Base-by-base conservation (phyloP, 352 stramenopile species). In the Globisporangium lucens region DNA sequence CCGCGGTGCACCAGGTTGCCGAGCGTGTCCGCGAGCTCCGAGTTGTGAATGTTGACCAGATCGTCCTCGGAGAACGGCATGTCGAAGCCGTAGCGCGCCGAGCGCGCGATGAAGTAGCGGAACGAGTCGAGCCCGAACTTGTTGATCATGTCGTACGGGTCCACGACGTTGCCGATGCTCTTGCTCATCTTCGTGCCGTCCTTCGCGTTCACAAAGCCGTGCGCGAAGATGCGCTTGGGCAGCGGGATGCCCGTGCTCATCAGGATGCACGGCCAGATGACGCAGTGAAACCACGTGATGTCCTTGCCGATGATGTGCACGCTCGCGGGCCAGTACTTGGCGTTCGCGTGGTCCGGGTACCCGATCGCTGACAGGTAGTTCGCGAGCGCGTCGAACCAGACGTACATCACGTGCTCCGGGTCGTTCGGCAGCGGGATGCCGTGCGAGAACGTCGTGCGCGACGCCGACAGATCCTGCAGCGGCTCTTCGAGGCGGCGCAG, bases 181-280 rank as follows among this genome's bases (percentile, higher is more conserved):
- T 99, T 99, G 70, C 91, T 99, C 81, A 99, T 99, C 85, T 99
- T 99, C 66, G 97, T 94, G 29, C 97, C 96, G 69, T 99, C 96
- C 75, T 98, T 98, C 22, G 97, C 99, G 75, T 95, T 95, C 80
- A 98, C 98, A 80, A 98, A 99, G 56, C 96, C 97, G 78, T 99
- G 98, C 8, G 97, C 97, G 75, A 99, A 98, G 56, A 99, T 83
- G 24, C 89, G 82, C 76, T 97, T 94, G 2, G 97, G 97, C 61
- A 98, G 76, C 30, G 95, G 90, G 43, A 99, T 83, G 30, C 84
- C 97, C 35, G 95, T 93, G 64, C 90, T 98, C 94, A 99, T 99
- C 57, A 99, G 83, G 46, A 99, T 99, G 80, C 95, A 99, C n/a
- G 97, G 97, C 97, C 97, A 99, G 77, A 99, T 99, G 15, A 99